A percentile compares a stretch with the other conserved stretches of the same genome.
These are phyloP conservation scores for Yamadazyma epiphylla DNA, from an alignment of 1,139 yeast genomes.

Conservation along the genomic window DNA sequence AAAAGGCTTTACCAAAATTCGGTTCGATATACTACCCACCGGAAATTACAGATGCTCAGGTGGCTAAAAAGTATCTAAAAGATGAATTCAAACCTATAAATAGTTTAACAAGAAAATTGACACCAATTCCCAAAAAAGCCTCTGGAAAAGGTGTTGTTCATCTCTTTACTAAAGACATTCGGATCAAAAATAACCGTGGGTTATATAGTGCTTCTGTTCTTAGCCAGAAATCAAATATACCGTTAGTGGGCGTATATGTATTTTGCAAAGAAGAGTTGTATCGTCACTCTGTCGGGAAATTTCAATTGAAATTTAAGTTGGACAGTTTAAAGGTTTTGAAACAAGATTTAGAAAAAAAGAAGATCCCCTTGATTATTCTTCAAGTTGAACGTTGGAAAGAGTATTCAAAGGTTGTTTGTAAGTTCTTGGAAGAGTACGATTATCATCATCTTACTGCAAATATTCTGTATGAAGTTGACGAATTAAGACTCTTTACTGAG, in stretches of 20 bases:
- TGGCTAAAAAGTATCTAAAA: slow-evolving; percentile 16
- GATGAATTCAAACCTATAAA: slow-evolving; percentile 23
- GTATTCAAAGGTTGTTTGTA: slow-evolving; percentile 17
- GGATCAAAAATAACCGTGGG: slow-evolving; percentile 38
- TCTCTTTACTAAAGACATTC: slow-evolving; percentile 42
- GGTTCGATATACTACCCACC: slow-evolving; percentile 15
- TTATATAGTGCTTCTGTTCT: slow-evolving; percentile 29
- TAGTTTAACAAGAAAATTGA: slow-evolving; percentile 5
- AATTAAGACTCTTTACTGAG: slow-evolving; percentile 30
- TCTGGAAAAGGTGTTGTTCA: slow-evolving; percentile 26
- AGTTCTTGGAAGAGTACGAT: slow-evolving; percentile 20
- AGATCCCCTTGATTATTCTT: slow-evolving; percentile 39
- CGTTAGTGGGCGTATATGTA: slow-evolving; percentile 36
- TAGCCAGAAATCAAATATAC: slow-evolving; percentile 19
- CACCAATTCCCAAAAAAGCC: slow-evolving; percentile 1
- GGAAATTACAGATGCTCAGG: slow-evolving; percentile 9
- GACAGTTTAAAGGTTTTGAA: slow-evolving; percentile 28
- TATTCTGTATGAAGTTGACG: slow-evolving; percentile 51
- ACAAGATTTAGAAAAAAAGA: slow-evolving; percentile 21
- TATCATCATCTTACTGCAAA: slow-evolving; percentile 36
- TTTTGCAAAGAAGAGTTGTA: slow-evolving; percentile 35
- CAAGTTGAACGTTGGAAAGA: slow-evolving; percentile 24
- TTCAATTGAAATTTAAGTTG: slow-evolving; percentile 36
- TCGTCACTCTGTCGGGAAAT: slow-evolving; percentile 40
- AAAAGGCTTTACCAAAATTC: slow-evolving; percentile 11